Conservation (phyloP, 2,329 filamentous ascomycete species). For the Sordariomycetes sp. region DNA sequence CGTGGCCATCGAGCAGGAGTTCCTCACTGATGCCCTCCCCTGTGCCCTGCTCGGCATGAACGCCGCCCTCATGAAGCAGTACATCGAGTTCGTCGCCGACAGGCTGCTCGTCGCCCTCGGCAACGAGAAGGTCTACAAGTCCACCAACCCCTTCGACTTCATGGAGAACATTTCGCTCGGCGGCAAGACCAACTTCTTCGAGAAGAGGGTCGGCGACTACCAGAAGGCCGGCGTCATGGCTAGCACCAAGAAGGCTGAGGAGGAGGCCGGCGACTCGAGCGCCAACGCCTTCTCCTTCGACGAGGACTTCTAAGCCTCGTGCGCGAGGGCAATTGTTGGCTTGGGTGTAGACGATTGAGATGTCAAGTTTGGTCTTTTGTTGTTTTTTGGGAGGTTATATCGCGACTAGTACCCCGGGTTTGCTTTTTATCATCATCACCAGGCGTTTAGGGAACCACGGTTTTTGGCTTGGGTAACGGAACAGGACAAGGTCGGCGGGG, state of each 20-base stretch:
- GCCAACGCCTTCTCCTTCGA: conserved; percentile 60
- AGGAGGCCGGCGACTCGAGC: conserved; percentile 34
- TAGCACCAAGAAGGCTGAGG: conserved; percentile 66
- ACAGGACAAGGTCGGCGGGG: not conserved
- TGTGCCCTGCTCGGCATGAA: conserved; percentile 96
- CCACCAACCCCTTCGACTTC: conserved; percentile 96
- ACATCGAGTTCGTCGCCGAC: conserved; percentile 99
- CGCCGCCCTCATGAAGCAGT: conserved; percentile 93
- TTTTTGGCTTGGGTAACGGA: not conserved
- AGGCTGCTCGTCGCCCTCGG: conserved; percentile 85
- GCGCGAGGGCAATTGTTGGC: conserved; percentile 6
- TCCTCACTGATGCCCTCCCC: conserved; percentile 89
- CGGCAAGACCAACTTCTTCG: conserved; percentile 99
- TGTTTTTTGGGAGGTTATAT: not conserved
- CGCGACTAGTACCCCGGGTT: not conserved
- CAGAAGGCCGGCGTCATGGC: conserved; percentile 99
- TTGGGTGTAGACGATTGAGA: not conserved
- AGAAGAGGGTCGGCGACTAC: conserved; percentile 99
- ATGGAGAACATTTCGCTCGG: conserved; percentile 99
- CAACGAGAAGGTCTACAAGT: conserved; percentile 87
- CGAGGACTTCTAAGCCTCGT: conserved; percentile 75
- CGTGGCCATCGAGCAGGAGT: conserved; percentile 91
- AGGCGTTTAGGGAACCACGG: not conserved
- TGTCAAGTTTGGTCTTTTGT: not conserved
- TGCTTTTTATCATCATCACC: not conserved